These are phyloP conservation scores for Aureobasidium uvarum DNA, from an alignment of 2,329 filamentous ascomycete genomes.

Conservation along the genomic window DNA sequence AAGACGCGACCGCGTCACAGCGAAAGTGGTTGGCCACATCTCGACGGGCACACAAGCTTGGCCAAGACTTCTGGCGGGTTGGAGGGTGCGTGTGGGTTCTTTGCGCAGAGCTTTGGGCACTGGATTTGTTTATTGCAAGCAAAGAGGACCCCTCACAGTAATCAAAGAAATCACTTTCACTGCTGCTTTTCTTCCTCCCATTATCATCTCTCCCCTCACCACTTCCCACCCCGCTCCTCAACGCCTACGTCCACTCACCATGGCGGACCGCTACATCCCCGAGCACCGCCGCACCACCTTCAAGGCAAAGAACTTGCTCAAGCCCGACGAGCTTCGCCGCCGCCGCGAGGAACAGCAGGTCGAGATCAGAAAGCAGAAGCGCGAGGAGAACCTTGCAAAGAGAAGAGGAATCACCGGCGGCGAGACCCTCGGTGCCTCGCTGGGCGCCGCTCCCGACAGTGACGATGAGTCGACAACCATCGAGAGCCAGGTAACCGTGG, in stretches of 20 bases:
- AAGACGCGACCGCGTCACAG: neutral
- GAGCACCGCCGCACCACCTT: slow-evolving; percentile 99
- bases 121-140: slow-evolving; percentile 19
- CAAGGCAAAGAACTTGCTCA: slow-evolving; percentile 99
- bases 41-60: neutral
- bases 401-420: slow-evolving; percentile 81
- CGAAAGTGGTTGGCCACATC: neutral
- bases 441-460: slow-evolving; percentile 89
- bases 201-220: neutral
- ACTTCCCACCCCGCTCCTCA: slow-evolving; percentile 10
- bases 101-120: slow-evolving; percentile 22
- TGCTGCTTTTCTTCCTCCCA: slow-evolving; percentile 13
- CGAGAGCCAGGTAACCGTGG: slow-evolving; percentile 80
- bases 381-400: slow-evolving; percentile 98
- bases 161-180: slow-evolving; percentile 20
- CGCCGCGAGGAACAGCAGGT: slow-evolving; percentile 99
- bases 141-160: slow-evolving; percentile 26
- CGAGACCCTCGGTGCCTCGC: slow-evolving; percentile 73
- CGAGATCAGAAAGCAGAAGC: slow-evolving; percentile 97
- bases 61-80: slow-evolving; percentile 14
- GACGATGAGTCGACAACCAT: slow-evolving; percentile 95
- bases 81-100: neutral
- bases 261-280: slow-evolving; percentile 99
- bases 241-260: slow-evolving; percentile 48
- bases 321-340: slow-evolving; percentile 96